Percentiles rank a stretch among this genome's conserved stretches.
These are phyloP conservation scores for Hypoxylon intermedium DNA, from an alignment of 495 filamentous ascomycete genomes.

Conservation along the genomic window DNA sequence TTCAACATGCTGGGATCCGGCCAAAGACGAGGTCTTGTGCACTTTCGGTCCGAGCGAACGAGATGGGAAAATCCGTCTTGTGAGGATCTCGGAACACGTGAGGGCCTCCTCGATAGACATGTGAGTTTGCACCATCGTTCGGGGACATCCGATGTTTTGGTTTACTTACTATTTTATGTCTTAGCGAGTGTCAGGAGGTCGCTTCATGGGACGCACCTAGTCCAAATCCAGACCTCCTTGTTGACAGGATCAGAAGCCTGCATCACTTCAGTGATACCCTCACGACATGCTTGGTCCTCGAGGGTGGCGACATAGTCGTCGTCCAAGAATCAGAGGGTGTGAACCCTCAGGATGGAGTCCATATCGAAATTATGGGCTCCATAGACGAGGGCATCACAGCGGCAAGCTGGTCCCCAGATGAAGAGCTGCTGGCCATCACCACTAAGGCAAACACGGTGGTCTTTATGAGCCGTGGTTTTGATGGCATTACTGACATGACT, in stretches of 20 bases:
- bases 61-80: constrained; percentile 70
- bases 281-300: constrained; percentile 81
- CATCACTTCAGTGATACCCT: constrained; percentile 84
- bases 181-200: constrained; percentile 58
- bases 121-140: constrained; percentile 49
- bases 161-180: constrained; percentile 19
- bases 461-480: constrained; percentile 92
- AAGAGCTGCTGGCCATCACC: constrained; percentile 83
- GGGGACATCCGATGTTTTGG: constrained; percentile 13
- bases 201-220: constrained; percentile 87
- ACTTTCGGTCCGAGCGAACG: constrained; percentile 73
- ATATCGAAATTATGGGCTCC: constrained; percentile 93
- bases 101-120: constrained; percentile 47
- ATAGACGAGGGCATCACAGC: constrained; percentile 89
- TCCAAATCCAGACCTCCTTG: constrained; percentile 69
- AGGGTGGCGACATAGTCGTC: constrained; percentile 86
- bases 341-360: constrained; percentile 46
- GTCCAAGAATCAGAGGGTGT: constrained; percentile 77
- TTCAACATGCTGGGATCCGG: constrained; percentile 78
- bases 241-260: constrained; percentile 75
- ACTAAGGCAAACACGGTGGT: constrained; percentile 81
- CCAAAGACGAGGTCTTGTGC: constrained; percentile 73
- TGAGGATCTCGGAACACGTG: constrained; percentile 56
- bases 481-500: constrained; percentile 74
- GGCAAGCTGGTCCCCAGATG: constrained; percentile 93